Percentiles rank a stretch among this genome's conserved stretches.
phyloP scores from a whole-genome alignment of 108 stramenopile species.

The Nannochloropsis gaditana region DNA sequence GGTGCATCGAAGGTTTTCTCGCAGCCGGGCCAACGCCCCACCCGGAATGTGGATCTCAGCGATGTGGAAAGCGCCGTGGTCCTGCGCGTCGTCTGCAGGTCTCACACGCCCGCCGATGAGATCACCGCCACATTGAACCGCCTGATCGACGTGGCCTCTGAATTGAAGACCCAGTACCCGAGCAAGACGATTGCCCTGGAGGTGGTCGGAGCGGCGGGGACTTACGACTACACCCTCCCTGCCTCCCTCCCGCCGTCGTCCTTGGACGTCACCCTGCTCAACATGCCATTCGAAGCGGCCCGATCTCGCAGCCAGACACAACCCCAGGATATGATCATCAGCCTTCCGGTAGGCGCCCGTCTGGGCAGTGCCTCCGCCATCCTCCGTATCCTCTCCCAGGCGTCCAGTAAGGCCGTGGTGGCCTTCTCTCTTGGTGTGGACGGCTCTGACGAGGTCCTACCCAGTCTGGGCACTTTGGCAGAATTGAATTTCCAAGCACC shows the following conservation, averaged over 20 bases:
- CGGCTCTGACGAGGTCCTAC: background rate
- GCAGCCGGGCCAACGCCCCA: background rate
- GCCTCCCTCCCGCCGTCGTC: background rate
- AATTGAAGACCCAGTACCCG: background rate
- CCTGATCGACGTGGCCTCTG: background rate
- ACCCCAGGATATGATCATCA: background rate
- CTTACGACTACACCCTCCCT: background rate
- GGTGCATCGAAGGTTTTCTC: background rate
- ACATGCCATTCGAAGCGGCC: slow-evolving; percentile 16
- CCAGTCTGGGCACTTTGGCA: background rate
- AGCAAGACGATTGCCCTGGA: background rate
- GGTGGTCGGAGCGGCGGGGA: background rate
- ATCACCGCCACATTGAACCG: background rate
- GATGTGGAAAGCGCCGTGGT: background rate
- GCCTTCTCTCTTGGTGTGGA: slow-evolving; percentile 1
- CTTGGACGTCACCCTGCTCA: background rate
- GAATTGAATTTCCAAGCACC: background rate
- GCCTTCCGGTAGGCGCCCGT: background rate
- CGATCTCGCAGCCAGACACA: background rate
- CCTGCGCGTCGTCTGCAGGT: background rate
- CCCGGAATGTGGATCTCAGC: background rate
- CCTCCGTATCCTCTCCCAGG: background rate
- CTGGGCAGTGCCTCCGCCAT: background rate
- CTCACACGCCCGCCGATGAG: background rate
- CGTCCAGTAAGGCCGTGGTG: slow-evolving; percentile 4